Evolutionary conservation across 192 early-diverging fungal species (phyloP).

Genomic region (Coemansia umbellata): DNA sequence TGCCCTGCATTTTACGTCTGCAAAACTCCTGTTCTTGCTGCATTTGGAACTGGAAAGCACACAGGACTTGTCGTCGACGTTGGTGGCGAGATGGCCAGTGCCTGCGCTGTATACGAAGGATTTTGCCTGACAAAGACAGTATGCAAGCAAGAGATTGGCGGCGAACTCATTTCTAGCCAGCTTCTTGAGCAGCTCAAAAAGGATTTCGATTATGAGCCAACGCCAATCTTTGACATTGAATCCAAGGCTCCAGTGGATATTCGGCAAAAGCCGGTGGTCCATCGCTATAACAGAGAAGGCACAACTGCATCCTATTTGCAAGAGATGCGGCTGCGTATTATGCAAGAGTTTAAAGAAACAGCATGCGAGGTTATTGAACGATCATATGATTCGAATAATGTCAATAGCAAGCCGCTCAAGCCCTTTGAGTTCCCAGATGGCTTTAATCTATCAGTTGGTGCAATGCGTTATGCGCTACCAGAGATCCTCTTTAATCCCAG

Average conservation of each 20-base stretch:
- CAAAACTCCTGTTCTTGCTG: slow-evolving; percentile 86
- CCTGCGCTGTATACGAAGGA: slow-evolving; percentile 95
- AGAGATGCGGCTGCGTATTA: slow-evolving; percentile 68
- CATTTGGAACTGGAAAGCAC: slow-evolving; percentile 86
- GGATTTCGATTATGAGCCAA: slow-evolving; percentile 60
- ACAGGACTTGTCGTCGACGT: slow-evolving; percentile 92
- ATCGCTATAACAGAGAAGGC: slow-evolving; percentile 12
- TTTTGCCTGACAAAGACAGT: slow-evolving; percentile 88
- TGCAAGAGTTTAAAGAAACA: slow-evolving; percentile 94
- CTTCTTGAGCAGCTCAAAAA: slow-evolving; percentile 60
- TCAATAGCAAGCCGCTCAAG: slow-evolving; percentile 67
- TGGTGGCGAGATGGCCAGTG: slow-evolving; percentile 83
- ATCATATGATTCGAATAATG: slow-evolving; percentile 10
- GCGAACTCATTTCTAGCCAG: slow-evolving; percentile 77
- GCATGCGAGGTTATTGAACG: slow-evolving; percentile 72
- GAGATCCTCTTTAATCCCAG: slow-evolving; percentile 86
- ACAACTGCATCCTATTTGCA: slow-evolving; percentile 59
- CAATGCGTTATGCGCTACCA: slow-evolving; percentile 74
- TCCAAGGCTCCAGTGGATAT: slow-evolving; percentile 72
- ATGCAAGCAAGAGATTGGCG: slow-evolving; percentile 65
- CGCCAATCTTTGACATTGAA: slow-evolving; percentile 80
- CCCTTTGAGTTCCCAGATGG: slow-evolving; percentile 95
- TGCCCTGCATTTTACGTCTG: slow-evolving; percentile 93
- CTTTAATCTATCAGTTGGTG: slow-evolving; percentile 78
- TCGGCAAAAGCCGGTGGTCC: slow-evolving; percentile 58